Conservation (phyloP, 352 stramenopile genomes). For the Globisporangium nagaii region DNA sequence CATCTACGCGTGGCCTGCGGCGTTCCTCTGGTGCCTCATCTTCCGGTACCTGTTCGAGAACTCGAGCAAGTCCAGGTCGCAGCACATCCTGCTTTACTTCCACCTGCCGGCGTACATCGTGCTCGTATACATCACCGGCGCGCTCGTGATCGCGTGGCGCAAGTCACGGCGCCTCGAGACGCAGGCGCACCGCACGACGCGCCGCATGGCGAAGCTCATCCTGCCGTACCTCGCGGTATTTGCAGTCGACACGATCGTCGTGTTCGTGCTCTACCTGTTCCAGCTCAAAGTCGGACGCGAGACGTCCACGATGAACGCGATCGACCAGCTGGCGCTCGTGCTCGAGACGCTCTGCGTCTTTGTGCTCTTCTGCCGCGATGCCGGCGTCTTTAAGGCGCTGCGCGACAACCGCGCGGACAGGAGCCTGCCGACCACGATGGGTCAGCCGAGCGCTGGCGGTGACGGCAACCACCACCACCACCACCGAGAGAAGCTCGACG, state of each 20-base stretch:
- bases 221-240: slow-evolving; percentile 74
- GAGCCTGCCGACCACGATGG: slow-evolving; percentile 14
- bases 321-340: slow-evolving; percentile 73
- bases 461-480: not conserved
- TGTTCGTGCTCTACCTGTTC: slow-evolving; percentile 49
- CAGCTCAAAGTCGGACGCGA: slow-evolving; percentile 27
- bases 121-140: slow-evolving; percentile 56
- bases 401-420: slow-evolving; percentile 12
- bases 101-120: slow-evolving; percentile 63
- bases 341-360: slow-evolving; percentile 66
- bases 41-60: slow-evolving; percentile 61
- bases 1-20: slow-evolving; percentile 67
- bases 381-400: slow-evolving; percentile 47
- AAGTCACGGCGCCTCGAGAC: slow-evolving; percentile 69
- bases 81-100: slow-evolving; percentile 62
- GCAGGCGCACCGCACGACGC: slow-evolving; percentile 70
- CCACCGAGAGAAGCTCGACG: slow-evolving; percentile 40
- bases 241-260: slow-evolving; percentile 34
- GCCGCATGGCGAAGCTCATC: slow-evolving; percentile 82
- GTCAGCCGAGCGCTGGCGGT: slow-evolving; percentile 12
- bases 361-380: slow-evolving; percentile 70
- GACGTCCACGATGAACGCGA: slow-evolving; percentile 40
- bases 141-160: slow-evolving; percentile 58
- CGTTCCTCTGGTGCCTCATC: slow-evolving; percentile 58
- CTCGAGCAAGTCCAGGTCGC: slow-evolving; percentile 14